A percentile compares a stretch with the other conserved stretches of the same genome.
Conservation (phyloP, 2,329 filamentous ascomycete genomes). For the Taxawa tesnikishii region DNA sequence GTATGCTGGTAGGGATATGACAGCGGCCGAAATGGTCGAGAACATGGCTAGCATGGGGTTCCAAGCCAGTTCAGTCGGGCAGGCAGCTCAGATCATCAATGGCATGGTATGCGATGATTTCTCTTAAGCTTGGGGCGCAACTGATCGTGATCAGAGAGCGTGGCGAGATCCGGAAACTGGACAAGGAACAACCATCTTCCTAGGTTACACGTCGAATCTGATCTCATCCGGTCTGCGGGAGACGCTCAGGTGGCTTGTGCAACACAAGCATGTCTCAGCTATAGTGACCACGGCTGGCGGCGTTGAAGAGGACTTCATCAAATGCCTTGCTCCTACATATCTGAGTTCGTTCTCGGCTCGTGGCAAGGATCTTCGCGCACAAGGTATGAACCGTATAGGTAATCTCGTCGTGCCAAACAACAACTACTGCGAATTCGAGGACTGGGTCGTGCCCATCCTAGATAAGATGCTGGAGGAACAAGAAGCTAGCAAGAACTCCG, state of each 20-base stretch:
- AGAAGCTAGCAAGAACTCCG: conserved; percentile 54
- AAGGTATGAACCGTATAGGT: conserved; percentile 89
- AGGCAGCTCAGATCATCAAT: conserved; percentile 86
- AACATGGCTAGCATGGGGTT: conserved; percentile 82
- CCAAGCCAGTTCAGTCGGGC: conserved; percentile 67
- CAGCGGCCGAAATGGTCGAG: conserved; percentile 70
- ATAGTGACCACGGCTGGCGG: conserved; percentile 94
- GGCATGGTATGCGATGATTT: conserved; percentile 60
- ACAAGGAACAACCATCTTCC: conserved; percentile 80
- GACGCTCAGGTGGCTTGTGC: conserved; percentile 79
- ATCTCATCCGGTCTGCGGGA: conserved; percentile 92
- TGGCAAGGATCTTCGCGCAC: conserved; percentile 65
- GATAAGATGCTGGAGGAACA: conserved; percentile 90
- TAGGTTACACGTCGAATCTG: conserved; percentile 94
- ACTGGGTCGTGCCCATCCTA: conserved; percentile 94
- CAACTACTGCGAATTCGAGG: conserved; percentile 96
- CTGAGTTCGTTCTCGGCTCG: conserved; percentile 71
- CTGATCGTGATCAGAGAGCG: conserved; percentile 42
- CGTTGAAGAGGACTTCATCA: conserved; percentile 96
- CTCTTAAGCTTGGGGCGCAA: not conserved
- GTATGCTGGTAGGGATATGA: conserved; percentile 61
- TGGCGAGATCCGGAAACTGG: conserved; percentile 73
- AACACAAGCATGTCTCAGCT: conserved; percentile 83
- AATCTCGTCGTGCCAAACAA: conserved; percentile 92
- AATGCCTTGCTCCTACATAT: conserved; percentile 90